Percentiles rank a stretch among this genome's conserved stretches.
Evolutionary conservation across 2,329 filamentous ascomycete genomes (phyloP).

Genomic region (Berkeleyomyces rouxiae): DNA sequence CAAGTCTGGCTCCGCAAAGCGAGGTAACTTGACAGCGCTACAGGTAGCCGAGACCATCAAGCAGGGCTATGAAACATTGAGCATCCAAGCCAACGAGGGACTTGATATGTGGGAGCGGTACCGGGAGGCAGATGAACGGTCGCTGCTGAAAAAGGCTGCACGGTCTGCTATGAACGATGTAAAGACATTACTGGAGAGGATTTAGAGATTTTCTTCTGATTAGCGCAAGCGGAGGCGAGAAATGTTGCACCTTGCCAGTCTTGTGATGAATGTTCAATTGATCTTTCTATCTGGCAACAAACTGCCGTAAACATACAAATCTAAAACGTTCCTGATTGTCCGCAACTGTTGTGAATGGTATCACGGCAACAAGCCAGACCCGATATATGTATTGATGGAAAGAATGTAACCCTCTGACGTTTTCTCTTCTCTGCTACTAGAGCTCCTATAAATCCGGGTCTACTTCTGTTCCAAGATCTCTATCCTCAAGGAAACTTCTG

Average conservation of each 20-base stretch:
- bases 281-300: too few species aligned
- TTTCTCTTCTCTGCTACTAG: neutral
- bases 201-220: neutral
- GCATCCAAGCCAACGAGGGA: constrained; percentile 76
- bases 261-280: too few species aligned
- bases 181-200: neutral
- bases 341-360: too few species aligned
- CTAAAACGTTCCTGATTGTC: too few species aligned
- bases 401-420: neutral
- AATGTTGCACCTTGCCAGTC: too few species aligned
- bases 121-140: constrained; percentile 72
- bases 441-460: constrained; percentile 48
- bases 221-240: too few species aligned
- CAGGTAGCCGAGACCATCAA: constrained; percentile 88
- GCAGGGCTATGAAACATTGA: constrained; percentile 87
- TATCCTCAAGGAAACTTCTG: constrained; percentile 59
- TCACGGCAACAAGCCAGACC: too few species aligned
- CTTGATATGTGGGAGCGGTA: constrained; percentile 75
- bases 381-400: too few species aligned
- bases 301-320: too few species aligned
- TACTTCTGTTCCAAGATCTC: constrained; percentile 60
- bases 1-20: neutral
- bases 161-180: constrained; percentile 53
- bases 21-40: constrained; percentile 45
- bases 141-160: constrained; percentile 72